Percentiles rank a stretch among this genome's conserved stretches.
Evolutionary conservation across 140 eudicot genomes (phyloP).

Genomic region (Stevia rebaudiana): DNA sequence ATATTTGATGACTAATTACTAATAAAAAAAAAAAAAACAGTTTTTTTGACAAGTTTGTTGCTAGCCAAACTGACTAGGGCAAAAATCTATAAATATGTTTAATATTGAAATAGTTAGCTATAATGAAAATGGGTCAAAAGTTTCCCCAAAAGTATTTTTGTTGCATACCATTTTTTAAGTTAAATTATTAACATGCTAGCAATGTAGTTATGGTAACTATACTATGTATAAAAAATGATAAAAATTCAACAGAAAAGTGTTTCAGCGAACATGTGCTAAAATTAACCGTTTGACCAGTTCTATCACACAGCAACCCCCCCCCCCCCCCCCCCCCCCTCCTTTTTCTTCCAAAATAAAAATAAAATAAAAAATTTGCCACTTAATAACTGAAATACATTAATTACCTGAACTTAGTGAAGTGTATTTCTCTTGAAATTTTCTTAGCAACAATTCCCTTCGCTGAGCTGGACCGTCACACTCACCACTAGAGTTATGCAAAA

Average conservation of each 20-base stretch:
- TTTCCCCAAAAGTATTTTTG: background rate
- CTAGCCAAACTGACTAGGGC: background rate
- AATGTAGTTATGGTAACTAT: background rate
- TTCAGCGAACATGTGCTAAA: background rate
- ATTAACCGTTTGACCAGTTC: background rate
- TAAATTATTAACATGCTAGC: background rate
- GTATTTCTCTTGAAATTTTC: constrained; percentile 62
- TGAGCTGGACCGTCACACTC: constrained; percentile 63
- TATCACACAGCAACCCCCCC: background rate
- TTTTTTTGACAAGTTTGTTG: background rate
- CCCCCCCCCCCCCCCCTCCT: too few species aligned
- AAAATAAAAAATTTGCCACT: background rate
- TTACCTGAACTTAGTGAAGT: constrained; percentile 68
- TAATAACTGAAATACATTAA: background rate
- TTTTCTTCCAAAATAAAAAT: too few species aligned
- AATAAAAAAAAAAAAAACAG: background rate
- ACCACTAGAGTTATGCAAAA: constrained; percentile 59
- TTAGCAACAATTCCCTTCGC: constrained; percentile 67
- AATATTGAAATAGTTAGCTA: background rate
- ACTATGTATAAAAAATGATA: background rate
- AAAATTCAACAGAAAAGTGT: background rate
- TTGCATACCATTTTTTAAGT: background rate
- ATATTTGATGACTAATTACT: background rate
- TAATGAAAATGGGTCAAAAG: background rate
- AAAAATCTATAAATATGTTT: background rate